Evolutionary conservation across 768 basidiomycete genomes (phyloP).

Genomic region (Glaciozyma antarctica): DNA sequence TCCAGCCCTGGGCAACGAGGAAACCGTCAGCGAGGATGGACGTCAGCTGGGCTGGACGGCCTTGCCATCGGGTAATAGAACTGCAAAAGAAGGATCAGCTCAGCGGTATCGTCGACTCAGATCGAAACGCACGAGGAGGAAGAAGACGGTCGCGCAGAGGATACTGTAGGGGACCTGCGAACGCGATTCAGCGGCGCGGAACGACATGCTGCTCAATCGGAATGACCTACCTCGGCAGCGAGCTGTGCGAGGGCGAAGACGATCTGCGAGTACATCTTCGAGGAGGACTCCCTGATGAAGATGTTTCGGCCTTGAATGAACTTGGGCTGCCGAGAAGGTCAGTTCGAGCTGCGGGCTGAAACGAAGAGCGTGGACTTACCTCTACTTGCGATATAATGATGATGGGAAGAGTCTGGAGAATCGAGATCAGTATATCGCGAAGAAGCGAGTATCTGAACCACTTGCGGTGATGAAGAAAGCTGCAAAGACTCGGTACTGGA

Average conservation of each 20-base stretch:
- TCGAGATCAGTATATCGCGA: neutral
- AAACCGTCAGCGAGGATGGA: no score
- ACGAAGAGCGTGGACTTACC: slow-evolving; percentile 62
- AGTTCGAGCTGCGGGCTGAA: no score
- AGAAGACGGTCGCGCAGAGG: slow-evolving; percentile 62
- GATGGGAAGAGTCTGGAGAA: slow-evolving; percentile 45
- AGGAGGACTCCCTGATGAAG: slow-evolving; percentile 53
- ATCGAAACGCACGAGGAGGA: slow-evolving; percentile 44
- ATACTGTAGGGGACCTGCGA: slow-evolving; percentile 63
- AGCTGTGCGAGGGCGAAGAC: slow-evolving; percentile 77
- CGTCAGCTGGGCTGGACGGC: no score
- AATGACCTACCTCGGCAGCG: no score
- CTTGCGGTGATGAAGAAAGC: slow-evolving; percentile 50
- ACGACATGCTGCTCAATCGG: no score
- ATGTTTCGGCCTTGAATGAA: neutral
- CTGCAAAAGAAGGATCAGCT: no score
- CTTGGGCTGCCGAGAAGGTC: no score
- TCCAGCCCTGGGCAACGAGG: slow-evolving; percentile 24
- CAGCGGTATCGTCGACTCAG: neutral
- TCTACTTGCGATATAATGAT: slow-evolving; percentile 70
- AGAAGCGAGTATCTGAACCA: neutral
- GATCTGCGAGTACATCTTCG: slow-evolving; percentile 72
- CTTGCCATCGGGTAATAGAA: slow-evolving; percentile 32
- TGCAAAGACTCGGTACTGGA: slow-evolving; percentile 54
- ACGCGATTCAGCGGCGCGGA: no score